phyloP scores from a whole-genome alignment of 768 basidiomycete genomes.

The Psilocybe subaeruginosa region DNA sequence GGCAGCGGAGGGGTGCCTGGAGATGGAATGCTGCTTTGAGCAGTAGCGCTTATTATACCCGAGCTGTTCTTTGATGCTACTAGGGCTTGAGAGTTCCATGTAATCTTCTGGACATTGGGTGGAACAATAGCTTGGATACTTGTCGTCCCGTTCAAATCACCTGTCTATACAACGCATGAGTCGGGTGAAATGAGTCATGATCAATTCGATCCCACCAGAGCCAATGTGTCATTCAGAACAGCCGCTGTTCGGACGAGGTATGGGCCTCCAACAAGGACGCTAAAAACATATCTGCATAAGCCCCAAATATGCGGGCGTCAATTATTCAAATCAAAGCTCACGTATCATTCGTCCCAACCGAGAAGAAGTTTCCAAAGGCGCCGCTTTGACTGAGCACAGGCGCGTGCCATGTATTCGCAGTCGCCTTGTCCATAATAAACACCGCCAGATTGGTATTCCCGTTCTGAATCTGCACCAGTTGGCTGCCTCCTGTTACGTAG shows the following conservation, averaged over 20 bases:
- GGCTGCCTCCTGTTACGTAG: slow-evolving; percentile 35
- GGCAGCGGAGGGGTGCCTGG: slow-evolving; percentile 31
- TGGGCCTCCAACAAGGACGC: slow-evolving; percentile 53
- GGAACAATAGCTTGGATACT: slow-evolving; percentile 47
- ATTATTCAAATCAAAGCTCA: slow-evolving; percentile 17
- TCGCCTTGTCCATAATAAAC: slow-evolving; percentile 47
- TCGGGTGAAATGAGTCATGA: background rate
- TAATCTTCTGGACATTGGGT: slow-evolving; percentile 31
- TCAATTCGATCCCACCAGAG: slow-evolving; percentile 28
- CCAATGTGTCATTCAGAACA: slow-evolving; percentile 37
- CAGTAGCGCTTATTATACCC: slow-evolving; percentile 7
- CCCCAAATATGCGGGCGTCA: background rate
- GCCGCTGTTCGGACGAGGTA: slow-evolving; percentile 55
- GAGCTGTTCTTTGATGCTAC: slow-evolving; percentile 24
- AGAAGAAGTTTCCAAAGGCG: slow-evolving; percentile 44
- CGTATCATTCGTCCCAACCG: slow-evolving; percentile 47
- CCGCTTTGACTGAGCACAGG: slow-evolving; percentile 42
- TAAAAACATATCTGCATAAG: slow-evolving; percentile 13
- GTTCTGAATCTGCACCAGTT: slow-evolving; percentile 35
- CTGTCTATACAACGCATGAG: slow-evolving; percentile 31
- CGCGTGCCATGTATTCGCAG: slow-evolving; percentile 52
- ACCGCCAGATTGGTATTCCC: slow-evolving; percentile 31
- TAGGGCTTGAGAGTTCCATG: slow-evolving; percentile 43
- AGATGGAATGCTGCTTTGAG: slow-evolving; percentile 6
- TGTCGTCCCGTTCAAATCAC: slow-evolving; percentile 54